phyloP scores from a whole-genome alignment of 2,329 filamentous ascomycete species.

The Trichoderma hamatum region DNA sequence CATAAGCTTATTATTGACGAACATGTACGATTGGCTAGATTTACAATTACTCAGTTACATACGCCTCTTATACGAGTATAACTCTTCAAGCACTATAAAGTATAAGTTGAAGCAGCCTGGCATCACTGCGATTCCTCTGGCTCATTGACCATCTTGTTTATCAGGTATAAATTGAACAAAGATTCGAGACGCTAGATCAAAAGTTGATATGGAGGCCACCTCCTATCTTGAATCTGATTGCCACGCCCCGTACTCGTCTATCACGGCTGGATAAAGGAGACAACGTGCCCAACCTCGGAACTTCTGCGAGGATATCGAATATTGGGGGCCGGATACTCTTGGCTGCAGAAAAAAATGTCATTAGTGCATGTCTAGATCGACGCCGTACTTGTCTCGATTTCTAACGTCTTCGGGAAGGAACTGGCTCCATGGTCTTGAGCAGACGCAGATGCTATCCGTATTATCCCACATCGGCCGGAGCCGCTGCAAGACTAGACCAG shows the following conservation, averaged over 20 bases:
- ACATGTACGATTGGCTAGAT: background rate
- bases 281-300: constrained; percentile 24
- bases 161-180: background rate
- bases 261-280: background rate
- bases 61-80: background rate
- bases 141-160: background rate
- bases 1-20: background rate
- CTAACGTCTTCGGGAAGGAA: background rate
- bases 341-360: constrained; percentile 30
- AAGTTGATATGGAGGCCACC: background rate
- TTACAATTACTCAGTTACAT: background rate
- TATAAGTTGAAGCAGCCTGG: background rate
- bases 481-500: background rate
- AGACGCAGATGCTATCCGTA: background rate
- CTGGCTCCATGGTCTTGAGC: background rate
- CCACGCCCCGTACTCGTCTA: background rate
- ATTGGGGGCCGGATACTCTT: constrained; percentile 19
- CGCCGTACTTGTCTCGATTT: background rate
- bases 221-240: background rate
- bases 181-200: background rate
- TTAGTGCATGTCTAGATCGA: constrained; percentile 20
- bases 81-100: background rate
- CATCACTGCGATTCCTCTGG: background rate
- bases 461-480: constrained; percentile 2
- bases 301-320: constrained; percentile 23